Evolutionary conservation across 2,329 filamentous ascomycete genomes (phyloP).

Genomic region (Fusarium equiseti): DNA sequence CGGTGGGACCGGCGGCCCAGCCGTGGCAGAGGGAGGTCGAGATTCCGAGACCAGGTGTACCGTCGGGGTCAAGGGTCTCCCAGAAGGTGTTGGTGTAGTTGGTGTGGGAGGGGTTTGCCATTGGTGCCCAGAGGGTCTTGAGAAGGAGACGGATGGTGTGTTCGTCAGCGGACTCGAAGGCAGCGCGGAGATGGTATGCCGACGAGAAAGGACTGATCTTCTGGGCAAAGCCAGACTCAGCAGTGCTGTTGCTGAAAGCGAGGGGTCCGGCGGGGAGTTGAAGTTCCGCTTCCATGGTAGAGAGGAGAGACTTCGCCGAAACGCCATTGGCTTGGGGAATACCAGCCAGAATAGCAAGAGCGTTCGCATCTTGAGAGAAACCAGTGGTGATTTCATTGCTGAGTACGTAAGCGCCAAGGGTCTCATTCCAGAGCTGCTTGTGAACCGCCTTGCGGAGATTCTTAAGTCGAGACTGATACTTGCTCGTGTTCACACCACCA

Average conservation of each 20-base stretch:
- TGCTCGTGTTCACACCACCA: not conserved
- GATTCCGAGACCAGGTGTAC: not conserved
- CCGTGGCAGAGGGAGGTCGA: not conserved
- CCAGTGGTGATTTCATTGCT: not conserved
- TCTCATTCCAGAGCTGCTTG: not conserved
- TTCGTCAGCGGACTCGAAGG: not conserved
- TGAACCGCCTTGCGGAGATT: not conserved
- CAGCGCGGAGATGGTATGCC: not conserved
- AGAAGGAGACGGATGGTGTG: fast-evolving
- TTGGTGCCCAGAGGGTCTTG: not conserved
- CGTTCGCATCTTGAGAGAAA: not conserved
- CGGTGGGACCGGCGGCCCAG: constrained; percentile 9
- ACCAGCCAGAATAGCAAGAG: not conserved
- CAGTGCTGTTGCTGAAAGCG: not conserved
- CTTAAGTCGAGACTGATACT: not conserved
- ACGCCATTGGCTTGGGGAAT: not conserved
- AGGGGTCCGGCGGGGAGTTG: not conserved
- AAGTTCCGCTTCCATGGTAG: not conserved
- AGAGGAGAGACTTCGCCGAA: fast-evolving
- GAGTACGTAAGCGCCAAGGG: not conserved
- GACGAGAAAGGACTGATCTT: constrained; percentile 16
- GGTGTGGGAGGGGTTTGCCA: fast-evolving
- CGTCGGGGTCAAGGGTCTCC: not conserved
- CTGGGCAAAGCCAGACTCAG: not conserved
- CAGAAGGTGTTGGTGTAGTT: constrained; percentile 17